Evolutionary conservation across 192 early-diverging fungal genomes (phyloP).

Genomic region (Allomyces arbusculus): DNA sequence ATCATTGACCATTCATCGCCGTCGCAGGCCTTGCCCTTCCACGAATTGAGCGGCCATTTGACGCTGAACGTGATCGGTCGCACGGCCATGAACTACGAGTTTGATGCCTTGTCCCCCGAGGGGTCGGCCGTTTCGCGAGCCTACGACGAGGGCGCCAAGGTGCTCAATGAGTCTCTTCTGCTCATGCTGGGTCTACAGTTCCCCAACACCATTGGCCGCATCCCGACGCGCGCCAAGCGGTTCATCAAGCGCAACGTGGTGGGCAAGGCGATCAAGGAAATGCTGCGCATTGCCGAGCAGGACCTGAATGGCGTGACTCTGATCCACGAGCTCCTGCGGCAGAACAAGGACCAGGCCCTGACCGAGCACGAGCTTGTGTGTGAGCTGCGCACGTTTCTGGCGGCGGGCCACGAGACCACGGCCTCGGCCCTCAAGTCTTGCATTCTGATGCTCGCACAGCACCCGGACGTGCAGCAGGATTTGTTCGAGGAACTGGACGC

Average conservation of each 20-base stretch:
- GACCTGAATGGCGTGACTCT: not conserved
- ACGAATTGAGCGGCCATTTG: not conserved
- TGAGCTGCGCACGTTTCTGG: not conserved
- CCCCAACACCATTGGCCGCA: not conserved
- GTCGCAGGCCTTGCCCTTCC: not conserved
- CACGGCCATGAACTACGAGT: not conserved
- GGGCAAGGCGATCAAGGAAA: not conserved
- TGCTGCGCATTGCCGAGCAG: not conserved
- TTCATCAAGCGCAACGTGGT: not conserved
- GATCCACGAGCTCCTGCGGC: not conserved
- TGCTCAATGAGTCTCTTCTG: not conserved
- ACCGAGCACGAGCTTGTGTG: not conserved
- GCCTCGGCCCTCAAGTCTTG: not conserved
- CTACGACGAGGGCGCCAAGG: not conserved
- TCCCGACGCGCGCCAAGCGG: not conserved
- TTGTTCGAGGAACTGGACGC: not conserved
- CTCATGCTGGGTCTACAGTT: not conserved
- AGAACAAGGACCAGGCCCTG: not conserved
- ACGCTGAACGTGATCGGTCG: not conserved
- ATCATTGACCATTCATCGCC: too few relatives aligned
- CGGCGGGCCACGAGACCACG: not conserved
- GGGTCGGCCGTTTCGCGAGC: not conserved
- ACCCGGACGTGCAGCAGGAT: not conserved
- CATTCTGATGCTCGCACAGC: not conserved
- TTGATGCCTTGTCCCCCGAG: not conserved